Evolutionary conservation across 2,329 filamentous ascomycete species (phyloP).

Genomic region (Diaporthe sp.): DNA sequence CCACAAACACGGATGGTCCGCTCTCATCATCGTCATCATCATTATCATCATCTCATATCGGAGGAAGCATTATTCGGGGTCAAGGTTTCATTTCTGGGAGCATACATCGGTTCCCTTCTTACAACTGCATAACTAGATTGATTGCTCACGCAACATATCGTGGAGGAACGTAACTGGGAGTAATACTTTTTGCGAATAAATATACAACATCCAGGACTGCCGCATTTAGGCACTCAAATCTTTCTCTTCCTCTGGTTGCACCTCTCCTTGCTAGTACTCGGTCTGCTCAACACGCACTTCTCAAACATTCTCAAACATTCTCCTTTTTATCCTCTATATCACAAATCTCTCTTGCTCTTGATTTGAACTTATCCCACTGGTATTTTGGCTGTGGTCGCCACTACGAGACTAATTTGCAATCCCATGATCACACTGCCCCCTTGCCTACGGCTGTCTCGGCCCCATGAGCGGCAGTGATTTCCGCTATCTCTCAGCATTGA

Average conservation of each 20-base stretch:
- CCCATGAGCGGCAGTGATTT: neutral
- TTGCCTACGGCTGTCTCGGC: neutral
- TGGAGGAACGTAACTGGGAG: neutral
- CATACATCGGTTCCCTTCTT: slow-evolving; percentile 2
- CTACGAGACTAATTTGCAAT: neutral
- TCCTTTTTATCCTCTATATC: neutral
- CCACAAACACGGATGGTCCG: neutral
- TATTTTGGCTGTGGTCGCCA: neutral
- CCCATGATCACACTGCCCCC: neutral
- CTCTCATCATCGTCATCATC: neutral
- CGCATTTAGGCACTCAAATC: neutral
- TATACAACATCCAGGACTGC: neutral
- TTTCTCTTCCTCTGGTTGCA: neutral
- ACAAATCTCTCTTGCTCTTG: neutral
- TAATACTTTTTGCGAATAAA: neutral
- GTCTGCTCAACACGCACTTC: neutral
- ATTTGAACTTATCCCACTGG: neutral
- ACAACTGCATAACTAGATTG: slow-evolving; percentile 30
- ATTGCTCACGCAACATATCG: slow-evolving; percentile 38
- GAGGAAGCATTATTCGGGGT: slow-evolving; percentile 13
- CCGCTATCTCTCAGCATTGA: slow-evolving; percentile 10
- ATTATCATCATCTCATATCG: neutral
- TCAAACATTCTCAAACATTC: neutral
- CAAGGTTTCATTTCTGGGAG: slow-evolving; percentile 7
- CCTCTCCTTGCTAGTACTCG: neutral